Percentiles rank a stretch among this genome's conserved stretches.
Conservation (phyloP, 345 rosid species). For the Leavenworthia alabamica region DNA sequence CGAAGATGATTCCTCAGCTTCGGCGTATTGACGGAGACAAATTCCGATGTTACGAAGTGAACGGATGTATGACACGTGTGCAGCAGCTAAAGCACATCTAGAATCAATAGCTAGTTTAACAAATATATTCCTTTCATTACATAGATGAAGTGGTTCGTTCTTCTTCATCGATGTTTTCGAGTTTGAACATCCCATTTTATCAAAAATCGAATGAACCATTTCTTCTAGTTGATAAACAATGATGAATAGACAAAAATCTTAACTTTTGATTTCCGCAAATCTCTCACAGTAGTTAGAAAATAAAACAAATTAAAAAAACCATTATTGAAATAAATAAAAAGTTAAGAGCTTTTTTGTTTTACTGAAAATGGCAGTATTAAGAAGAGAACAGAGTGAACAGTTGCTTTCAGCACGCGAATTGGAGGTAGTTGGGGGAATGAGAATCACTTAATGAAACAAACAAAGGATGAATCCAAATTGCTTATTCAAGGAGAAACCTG, state of each 20-base stretch:
- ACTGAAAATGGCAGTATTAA: slow-evolving; percentile 2
- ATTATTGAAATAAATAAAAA: not conserved
- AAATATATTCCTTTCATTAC: slow-evolving; percentile 69
- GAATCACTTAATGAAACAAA: slow-evolving; percentile 11
- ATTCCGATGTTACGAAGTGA: slow-evolving; percentile 71
- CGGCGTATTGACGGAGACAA: slow-evolving; percentile 72
- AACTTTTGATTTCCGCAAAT: slow-evolving; percentile 16
- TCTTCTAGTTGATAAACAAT: slow-evolving; percentile 1
- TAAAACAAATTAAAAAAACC: not conserved
- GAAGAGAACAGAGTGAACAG: slow-evolving; percentile 21
- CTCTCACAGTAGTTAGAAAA: slow-evolving; percentile 16
- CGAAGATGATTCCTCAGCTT: slow-evolving; percentile 54
- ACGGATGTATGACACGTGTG: slow-evolving; percentile 75
- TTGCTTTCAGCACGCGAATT: slow-evolving; percentile 23
- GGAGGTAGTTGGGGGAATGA: slow-evolving; percentile 21
- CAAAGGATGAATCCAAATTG: slow-evolving; percentile 15
- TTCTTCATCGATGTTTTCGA: slow-evolving; percentile 47
- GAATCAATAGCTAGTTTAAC: slow-evolving; percentile 72
- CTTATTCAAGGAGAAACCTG: slow-evolving; percentile 27
- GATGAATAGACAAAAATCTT: slow-evolving; percentile 8
- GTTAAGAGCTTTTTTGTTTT: not conserved
- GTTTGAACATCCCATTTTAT: slow-evolving; percentile 64
- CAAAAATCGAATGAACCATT: slow-evolving; percentile 18
- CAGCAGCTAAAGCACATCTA: slow-evolving; percentile 75
- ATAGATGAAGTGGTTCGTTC: slow-evolving; percentile 55